These are phyloP conservation scores for Colletotrichum sp. DNA, from an alignment of 2,329 filamentous ascomycete genomes.

Conservation along the genomic window DNA sequence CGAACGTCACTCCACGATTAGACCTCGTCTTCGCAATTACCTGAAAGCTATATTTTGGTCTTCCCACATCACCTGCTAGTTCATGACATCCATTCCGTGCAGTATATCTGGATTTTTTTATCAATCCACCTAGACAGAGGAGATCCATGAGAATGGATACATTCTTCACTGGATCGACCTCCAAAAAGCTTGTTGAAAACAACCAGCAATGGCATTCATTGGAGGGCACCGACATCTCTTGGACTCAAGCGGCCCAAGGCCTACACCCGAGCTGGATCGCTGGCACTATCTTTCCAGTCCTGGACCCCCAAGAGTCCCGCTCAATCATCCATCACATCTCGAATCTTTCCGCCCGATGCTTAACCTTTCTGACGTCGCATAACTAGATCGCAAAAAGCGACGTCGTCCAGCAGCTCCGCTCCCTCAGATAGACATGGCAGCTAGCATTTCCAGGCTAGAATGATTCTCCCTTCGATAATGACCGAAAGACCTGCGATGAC, in stretches of 20 bases:
- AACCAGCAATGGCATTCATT: background rate
- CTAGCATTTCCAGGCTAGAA: fast-evolving
- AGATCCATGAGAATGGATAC: background rate
- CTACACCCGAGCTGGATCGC: background rate
- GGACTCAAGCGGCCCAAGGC: background rate
- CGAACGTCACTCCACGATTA: background rate
- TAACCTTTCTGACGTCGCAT: background rate
- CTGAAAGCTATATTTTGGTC: background rate
- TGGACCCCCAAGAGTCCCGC: background rate
- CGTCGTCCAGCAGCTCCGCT: background rate
- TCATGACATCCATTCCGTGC: fast-evolving
- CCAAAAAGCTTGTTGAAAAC: background rate
- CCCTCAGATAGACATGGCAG: fast-evolving
- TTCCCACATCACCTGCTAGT: background rate
- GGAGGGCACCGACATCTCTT: background rate
- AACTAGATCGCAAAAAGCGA: background rate
- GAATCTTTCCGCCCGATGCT: background rate
- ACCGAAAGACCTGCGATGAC: background rate
- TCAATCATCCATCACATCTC: background rate
- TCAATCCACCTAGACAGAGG: background rate
- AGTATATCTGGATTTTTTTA: background rate
- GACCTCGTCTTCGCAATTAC: background rate
- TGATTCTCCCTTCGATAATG: fast-evolving
- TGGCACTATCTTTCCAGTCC: background rate
- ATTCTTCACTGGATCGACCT: background rate